Conservation (phyloP, 331 rosid species). For the Cydonia oblonga region DNA sequence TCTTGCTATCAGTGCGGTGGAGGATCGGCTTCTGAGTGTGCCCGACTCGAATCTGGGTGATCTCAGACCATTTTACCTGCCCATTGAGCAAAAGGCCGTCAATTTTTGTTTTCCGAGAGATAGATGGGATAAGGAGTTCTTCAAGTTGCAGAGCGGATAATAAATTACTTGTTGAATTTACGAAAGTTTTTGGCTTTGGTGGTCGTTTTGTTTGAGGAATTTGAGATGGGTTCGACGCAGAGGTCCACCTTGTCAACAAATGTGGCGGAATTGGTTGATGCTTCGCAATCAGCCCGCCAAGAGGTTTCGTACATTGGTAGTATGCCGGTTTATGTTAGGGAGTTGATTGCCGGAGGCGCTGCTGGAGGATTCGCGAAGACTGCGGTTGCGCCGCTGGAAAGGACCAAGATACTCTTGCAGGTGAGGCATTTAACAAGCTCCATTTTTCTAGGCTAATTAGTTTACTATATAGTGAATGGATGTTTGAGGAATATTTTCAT, state of each 20-base stretch:
- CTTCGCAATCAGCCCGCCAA: slow-evolving; percentile 37
- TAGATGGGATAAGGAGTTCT: slow-evolving; percentile 71
- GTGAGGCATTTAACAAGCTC: slow-evolving; percentile 18
- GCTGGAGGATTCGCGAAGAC: slow-evolving; percentile 90
- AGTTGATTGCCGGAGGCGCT: slow-evolving; percentile 78
- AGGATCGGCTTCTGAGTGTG: slow-evolving; percentile 46
- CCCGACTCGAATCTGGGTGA: slow-evolving; percentile 48
- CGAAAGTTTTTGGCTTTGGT: not conserved
- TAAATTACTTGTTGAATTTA: not conserved
- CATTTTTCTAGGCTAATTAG: not conserved
- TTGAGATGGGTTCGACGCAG: slow-evolving; percentile 65
- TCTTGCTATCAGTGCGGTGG: slow-evolving; percentile 28
- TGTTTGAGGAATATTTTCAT: not conserved
- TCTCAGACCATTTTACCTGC: slow-evolving; percentile 35
- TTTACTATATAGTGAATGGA: not conserved
- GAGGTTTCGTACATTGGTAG: slow-evolving; percentile 37
- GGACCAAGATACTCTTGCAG: slow-evolving; percentile 95
- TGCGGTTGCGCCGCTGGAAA: slow-evolving; percentile 83
- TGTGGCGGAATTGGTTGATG: slow-evolving; percentile 66
- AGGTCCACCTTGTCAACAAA: slow-evolving; percentile 44
- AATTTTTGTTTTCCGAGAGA: slow-evolving; percentile 26
- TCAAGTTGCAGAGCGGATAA: slow-evolving; percentile 61
- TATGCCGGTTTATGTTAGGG: slow-evolving; percentile 72
- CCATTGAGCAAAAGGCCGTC: slow-evolving; percentile 13
- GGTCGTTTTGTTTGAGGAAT: not conserved